phyloP scores from a whole-genome alignment of 2,329 filamentous ascomycete species.

The Pyrenophora teres region DNA sequence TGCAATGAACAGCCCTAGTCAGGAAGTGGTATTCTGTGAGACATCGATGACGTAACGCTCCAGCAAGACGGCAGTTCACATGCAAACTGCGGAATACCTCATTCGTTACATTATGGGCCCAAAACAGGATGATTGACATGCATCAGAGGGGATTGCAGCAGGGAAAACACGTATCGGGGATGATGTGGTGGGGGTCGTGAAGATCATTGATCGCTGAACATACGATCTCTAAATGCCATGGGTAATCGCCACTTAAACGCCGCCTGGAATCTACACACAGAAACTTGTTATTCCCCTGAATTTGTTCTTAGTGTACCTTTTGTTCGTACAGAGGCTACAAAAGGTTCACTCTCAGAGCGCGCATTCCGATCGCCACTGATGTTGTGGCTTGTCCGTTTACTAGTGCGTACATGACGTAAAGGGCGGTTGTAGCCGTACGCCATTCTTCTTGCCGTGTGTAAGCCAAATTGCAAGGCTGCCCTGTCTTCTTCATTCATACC shows the following conservation, averaged over 20 bases:
- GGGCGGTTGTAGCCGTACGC: slow-evolving; percentile 2
- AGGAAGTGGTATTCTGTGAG: no score
- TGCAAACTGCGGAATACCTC: not conserved
- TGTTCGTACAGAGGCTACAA: not conserved
- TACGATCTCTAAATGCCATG: not conserved
- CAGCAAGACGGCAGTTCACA: not conserved
- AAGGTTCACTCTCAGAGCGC: not conserved
- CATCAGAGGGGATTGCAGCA: slow-evolving; percentile 11
- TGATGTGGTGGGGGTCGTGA: slow-evolving; percentile 5
- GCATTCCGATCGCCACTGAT: slow-evolving; percentile 14
- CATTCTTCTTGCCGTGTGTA: slow-evolving; percentile 10
- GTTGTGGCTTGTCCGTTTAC: slow-evolving; percentile 13
- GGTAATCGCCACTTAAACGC: not conserved
- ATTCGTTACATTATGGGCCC: not conserved
- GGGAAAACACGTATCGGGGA: slow-evolving; percentile 8
- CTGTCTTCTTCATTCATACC: not conserved
- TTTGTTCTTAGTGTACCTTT: not conserved
- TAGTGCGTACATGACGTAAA: slow-evolving; percentile 29
- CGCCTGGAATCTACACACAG: not conserved
- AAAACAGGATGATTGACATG: not conserved
- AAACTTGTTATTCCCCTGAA: not conserved
- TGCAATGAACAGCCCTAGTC: no score
- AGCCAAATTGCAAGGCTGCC: slow-evolving; percentile 8
- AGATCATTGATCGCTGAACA: slow-evolving; percentile 10
- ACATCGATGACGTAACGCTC: slow-evolving; percentile 2